Base-by-base conservation (phyloP, 768 basidiomycete species). In the Suillus ampliporus region DNA sequence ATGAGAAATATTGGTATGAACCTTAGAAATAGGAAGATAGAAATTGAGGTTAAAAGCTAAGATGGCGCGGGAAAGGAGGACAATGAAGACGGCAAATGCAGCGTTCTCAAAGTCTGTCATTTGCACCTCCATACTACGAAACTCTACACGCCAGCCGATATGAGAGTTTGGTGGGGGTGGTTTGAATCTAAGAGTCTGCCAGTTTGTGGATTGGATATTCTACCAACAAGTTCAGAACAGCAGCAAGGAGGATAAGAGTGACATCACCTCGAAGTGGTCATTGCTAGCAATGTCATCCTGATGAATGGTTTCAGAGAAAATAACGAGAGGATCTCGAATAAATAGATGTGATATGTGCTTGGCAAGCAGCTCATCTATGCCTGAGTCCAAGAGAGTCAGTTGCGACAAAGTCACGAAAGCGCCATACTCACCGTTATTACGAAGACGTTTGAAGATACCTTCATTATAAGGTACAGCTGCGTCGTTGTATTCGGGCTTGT, bases 141-240 rank as follows among this genome's bases (percentile, higher is more conserved):
- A 99, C 74, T 99, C 97, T 5, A 99, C 97, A 44, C 97, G 84
- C 97, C 97, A 99, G 37, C 97, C 97, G 60, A 99, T 98, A 8
- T 87, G 75, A 6, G 97, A 95, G 60, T 92, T 89, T 5, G 93
- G 89, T 31, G 97, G 97, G 14, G 97, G 97, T 3, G 97, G 97
- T 74, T 99, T 99, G 85, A 99, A 99, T 53, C 97, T 87, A 37
- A 99, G 82, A 0, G 97, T 98, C 78, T 99, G 97, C 97, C 97
- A 99, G 71, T 99, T 99, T 5, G 97, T 99, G 2, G 97, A 99
- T 85, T 99, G 97, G 28, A 99, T 90, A 71, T 98, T 99, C 92
- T 97, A 74, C 6, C 56, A 44, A 47, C 4, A 10, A 31, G 31
- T 34, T 64, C 57, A 58, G 66, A 3, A 8, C 31, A 14, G 21